A percentile compares a stretch with the other conserved stretches of the same genome.
These are phyloP conservation scores for Cystobasidium tubakii DNA, from an alignment of 768 basidiomycete genomes.

Conservation along the genomic window DNA sequence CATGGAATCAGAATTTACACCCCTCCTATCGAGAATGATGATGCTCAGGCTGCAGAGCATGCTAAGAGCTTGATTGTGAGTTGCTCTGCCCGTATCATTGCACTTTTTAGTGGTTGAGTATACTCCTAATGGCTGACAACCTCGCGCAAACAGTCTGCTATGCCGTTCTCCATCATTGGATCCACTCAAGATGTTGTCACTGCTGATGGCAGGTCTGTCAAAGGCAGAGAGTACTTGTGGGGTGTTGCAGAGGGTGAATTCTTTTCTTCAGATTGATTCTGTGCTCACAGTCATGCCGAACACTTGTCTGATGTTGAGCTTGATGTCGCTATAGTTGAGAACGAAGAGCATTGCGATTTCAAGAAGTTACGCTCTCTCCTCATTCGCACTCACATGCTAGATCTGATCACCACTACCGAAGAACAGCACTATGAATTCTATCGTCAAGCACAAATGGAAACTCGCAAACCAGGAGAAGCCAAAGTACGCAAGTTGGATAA, in stretches of 20 bases:
- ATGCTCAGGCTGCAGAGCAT: slow-evolving; percentile 78
- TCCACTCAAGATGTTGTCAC: slow-evolving; percentile 91
- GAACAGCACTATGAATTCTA: slow-evolving; percentile 97
- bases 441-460: slow-evolving; percentile 98
- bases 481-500: slow-evolving; percentile 99
- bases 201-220: slow-evolving; percentile 81
- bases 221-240: slow-evolving; percentile 98
- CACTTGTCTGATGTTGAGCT: no score
- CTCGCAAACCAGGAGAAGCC: slow-evolving; percentile 91
- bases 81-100: background rate
- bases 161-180: slow-evolving; percentile 98
- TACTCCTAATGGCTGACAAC: background rate
- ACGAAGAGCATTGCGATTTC: slow-evolving; percentile 99
- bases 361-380: slow-evolving; percentile 90
- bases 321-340: slow-evolving; percentile 64
- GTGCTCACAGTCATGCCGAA: no score
- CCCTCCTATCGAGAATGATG: slow-evolving; percentile 83
- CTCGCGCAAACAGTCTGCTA: slow-evolving; percentile 58
- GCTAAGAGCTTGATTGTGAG: slow-evolving; percentile 65
- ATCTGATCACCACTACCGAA: slow-evolving; percentile 91
- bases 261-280: no score
- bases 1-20: slow-evolving; percentile 93
- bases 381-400: slow-evolving; percentile 97
- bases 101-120: no score
- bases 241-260: slow-evolving; percentile 92